A percentile compares a stretch with the other conserved stretches of the same genome.
Conservation (phyloP, 257 asterid genomes). For the Lavandula angustifolia region DNA sequence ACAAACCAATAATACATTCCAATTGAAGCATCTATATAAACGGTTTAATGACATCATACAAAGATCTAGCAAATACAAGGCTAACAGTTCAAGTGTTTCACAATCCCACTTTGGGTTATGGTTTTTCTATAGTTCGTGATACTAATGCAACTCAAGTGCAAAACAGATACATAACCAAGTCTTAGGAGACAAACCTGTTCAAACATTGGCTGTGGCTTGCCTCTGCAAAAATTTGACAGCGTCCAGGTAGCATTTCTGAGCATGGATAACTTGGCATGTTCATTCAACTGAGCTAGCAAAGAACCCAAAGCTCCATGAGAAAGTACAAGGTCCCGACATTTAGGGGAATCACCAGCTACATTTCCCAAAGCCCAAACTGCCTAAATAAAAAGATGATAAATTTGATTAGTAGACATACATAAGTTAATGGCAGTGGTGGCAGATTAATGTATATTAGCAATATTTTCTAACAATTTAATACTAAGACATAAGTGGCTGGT, state of each 20-base stretch:
- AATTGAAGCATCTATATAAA: background rate
- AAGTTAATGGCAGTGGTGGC: background rate
- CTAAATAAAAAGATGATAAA: slow-evolving; percentile 34
- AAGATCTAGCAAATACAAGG: background rate
- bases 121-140: background rate
- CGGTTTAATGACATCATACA: background rate
- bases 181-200: slow-evolving; percentile 60
- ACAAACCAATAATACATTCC: background rate
- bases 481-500: background rate
- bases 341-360: slow-evolving; percentile 94
- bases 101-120: background rate
- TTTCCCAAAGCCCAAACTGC: slow-evolving; percentile 98
- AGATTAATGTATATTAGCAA: no score
- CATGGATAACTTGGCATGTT: slow-evolving; percentile 81
- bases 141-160: background rate
- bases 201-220: slow-evolving; percentile 90
- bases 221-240: slow-evolving; percentile 85
- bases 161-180: background rate
- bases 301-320: slow-evolving; percentile 71
- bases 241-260: slow-evolving; percentile 97
- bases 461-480: background rate
- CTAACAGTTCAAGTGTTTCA: background rate
- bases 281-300: slow-evolving; percentile 74
- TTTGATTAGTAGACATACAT: background rate
- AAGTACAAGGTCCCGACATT: slow-evolving; percentile 89